Conservation (phyloP, 225 moss, liverwort and hornwort genomes). For the Sphagnum contortum region DNA sequence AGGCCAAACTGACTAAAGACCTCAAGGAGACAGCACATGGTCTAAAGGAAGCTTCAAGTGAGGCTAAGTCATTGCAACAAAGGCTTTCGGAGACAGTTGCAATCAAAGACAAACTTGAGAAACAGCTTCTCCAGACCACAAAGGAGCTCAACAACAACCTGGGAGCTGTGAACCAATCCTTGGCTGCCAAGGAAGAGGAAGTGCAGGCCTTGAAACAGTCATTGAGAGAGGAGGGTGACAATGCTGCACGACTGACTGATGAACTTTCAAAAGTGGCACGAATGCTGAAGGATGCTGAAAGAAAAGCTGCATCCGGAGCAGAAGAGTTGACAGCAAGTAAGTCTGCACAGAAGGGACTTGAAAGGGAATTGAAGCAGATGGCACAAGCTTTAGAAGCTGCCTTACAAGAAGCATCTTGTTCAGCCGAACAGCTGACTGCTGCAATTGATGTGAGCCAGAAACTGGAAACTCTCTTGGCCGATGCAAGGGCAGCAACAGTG, state of each 20-base stretch:
- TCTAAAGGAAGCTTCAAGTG: too few species aligned
- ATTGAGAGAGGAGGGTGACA: slow-evolving; percentile 10
- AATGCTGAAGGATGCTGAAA: slow-evolving; percentile 12
- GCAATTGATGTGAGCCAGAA: slow-evolving; percentile 36
- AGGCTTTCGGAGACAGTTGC: slow-evolving; percentile 10
- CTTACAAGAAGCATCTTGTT: slow-evolving; percentile 28
- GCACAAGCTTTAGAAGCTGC: slow-evolving; percentile 40
- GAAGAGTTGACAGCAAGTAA: not conserved
- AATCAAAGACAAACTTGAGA: slow-evolving; percentile 29
- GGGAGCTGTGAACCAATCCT: not conserved
- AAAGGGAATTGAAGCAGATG: slow-evolving; percentile 33
- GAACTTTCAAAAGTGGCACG: slow-evolving; percentile 22
- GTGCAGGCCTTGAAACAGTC: not conserved
- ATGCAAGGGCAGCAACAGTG: slow-evolving; percentile 33
- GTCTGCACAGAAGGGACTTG: slow-evolving; percentile 26
- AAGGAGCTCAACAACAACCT: not conserved
- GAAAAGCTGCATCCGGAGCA: slow-evolving; percentile 8
- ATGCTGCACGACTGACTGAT: slow-evolving; percentile 15
- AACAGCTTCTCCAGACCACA: slow-evolving; percentile 3
- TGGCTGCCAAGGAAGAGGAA: not conserved
- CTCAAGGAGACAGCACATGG: too few species aligned
- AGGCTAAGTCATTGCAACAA: too few species aligned
- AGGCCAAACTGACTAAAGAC: too few species aligned
- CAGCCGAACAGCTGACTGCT: slow-evolving; percentile 42
- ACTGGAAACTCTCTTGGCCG: slow-evolving; percentile 41